A percentile compares a stretch with the other conserved stretches of the same genome.
Evolutionary conservation across 2,329 filamentous ascomycete species (phyloP).

Genomic region (Chaetomium sp.): DNA sequence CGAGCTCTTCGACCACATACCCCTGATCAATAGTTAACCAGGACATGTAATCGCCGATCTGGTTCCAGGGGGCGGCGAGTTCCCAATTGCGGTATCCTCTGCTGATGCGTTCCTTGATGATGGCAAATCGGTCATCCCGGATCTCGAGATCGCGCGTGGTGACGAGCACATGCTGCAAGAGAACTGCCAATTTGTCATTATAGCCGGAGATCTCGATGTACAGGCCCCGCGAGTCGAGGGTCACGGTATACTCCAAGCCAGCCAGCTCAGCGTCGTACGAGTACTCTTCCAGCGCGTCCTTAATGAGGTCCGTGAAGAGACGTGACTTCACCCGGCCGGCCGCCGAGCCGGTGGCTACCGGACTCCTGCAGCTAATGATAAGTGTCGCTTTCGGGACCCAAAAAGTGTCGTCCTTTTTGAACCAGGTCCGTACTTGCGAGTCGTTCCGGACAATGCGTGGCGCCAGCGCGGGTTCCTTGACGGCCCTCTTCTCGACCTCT

Average conservation of each 20-base stretch:
- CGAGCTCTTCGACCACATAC: constrained; percentile 78
- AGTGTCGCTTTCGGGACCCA: constrained; percentile 96
- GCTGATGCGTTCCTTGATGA: constrained; percentile 82
- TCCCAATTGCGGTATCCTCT: constrained; percentile 84
- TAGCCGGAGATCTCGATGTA: constrained; percentile 83
- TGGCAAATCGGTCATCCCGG: constrained; percentile 83
- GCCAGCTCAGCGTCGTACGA: constrained; percentile 95
- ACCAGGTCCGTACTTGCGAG: constrained; percentile 80
- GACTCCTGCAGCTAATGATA: constrained; percentile 76
- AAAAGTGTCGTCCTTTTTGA: constrained; percentile 97
- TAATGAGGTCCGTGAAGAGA: constrained; percentile 81
- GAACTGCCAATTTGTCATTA: constrained; percentile 91
- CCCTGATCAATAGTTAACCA: constrained; percentile 78
- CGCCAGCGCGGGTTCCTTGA: constrained; percentile 70
- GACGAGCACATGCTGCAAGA: constrained; percentile 83
- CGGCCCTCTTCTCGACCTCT: constrained; percentile 91
- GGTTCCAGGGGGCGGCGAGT: constrained; percentile 84
- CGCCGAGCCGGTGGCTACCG: constrained; percentile 76
- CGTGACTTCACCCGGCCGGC: constrained; percentile 76
- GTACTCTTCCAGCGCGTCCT: constrained; percentile 88
- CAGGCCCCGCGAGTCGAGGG: constrained; percentile 70
- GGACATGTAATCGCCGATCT: constrained; percentile 79
- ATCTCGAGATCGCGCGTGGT: constrained; percentile 84
- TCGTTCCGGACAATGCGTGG: constrained; percentile 88
- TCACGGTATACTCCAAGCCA: constrained; percentile 81